phyloP scores from a whole-genome alignment of 2,329 filamentous ascomycete genomes.

The Oidium heveae region DNA sequence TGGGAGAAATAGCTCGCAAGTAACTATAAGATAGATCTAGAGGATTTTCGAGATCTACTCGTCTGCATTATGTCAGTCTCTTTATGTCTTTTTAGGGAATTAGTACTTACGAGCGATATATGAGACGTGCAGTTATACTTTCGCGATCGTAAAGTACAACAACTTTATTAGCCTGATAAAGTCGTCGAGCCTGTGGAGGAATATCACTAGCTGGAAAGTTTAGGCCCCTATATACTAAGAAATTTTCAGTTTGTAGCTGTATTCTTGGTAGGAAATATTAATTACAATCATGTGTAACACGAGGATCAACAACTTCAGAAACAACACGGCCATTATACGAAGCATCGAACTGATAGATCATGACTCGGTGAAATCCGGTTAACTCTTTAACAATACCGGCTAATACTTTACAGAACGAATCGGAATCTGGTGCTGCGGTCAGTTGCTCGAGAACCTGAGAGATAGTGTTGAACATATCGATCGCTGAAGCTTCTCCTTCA shows the following conservation, averaged over 20 bases:
- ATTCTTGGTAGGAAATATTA: not conserved
- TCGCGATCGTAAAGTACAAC: conserved; percentile 70
- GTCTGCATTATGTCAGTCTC: conserved; percentile 15
- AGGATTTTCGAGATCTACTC: conserved; percentile 47
- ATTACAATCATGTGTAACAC: conserved; percentile 57
- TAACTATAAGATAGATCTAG: conserved; percentile 50
- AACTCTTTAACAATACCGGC: conserved; percentile 74
- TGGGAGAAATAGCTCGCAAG: conserved; percentile 70
- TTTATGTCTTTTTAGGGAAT: not conserved
- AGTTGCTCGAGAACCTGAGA: conserved; percentile 79
- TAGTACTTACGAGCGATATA: conserved; percentile 32
- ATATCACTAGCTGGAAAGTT: conserved; percentile 79
- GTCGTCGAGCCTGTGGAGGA: conserved; percentile 59
- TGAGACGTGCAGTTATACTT: conserved; percentile 51
- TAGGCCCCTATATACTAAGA: conserved; percentile 16
- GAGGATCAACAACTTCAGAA: conserved; percentile 62
- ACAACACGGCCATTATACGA: conserved; percentile 68
- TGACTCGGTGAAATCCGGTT: conserved; percentile 74
- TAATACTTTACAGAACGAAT: conserved; percentile 52
- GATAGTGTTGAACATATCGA: conserved; percentile 83
- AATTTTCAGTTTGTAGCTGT: not conserved
- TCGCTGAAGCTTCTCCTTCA: conserved; percentile 54
- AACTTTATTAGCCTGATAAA: conserved; percentile 79
- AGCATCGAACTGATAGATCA: conserved; percentile 79
- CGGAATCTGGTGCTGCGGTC: conserved; percentile 41